Base-by-base conservation (phyloP, 768 basidiomycete genomes). In the Tylopilus sp. region DNA sequence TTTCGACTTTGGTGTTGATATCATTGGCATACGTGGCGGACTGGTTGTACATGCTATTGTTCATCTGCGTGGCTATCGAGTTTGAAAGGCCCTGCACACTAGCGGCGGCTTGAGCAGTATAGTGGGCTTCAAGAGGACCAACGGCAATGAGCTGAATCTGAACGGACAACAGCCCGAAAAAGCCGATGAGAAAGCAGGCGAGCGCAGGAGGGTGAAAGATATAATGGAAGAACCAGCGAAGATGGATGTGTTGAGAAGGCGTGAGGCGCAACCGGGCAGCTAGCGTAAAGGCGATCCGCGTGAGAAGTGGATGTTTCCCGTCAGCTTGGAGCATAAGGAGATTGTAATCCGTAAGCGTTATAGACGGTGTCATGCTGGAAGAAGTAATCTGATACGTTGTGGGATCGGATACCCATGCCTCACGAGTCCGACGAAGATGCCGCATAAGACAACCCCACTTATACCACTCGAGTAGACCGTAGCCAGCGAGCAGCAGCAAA, bases 201-300 rank as follows among this genome's bases (percentile, higher is more conserved):
- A 95, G 79, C 1, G 92, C 94, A 1, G 91, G 89, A 3, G 92
- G 83, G 63, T 98, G 90, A 68, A 93, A 91, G 52, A 99, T 75
- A 71, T 97, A 97, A 60, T 88, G 80, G 62, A 89, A 75, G 70
- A 95, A 91, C 91, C 93, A 99, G 52, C 84, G 82, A 17, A 91
- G 69, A 59, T 89, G 79, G 22, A 78, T 79, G 59, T 90, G 80
- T 52, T 86, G 78, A 33, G 76, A 70, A 6, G 84, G 79, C 8
- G 77, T 76, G 52, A 92, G 71, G 39, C 69, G 79, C 28, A 91
- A 62, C 44, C 70, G 65, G 6, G 69, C 51, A 6, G 81, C 73
- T 6, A 91, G 52, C 20, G 66, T 66, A 63, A 84, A 82, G 36
- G 79, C 75, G 51, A 89, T 74, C 48, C 78, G 81, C 7, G 82